Evolutionary conservation across 2,329 filamentous ascomycete species (phyloP).

Genomic region (Fusarium coffeatum): DNA sequence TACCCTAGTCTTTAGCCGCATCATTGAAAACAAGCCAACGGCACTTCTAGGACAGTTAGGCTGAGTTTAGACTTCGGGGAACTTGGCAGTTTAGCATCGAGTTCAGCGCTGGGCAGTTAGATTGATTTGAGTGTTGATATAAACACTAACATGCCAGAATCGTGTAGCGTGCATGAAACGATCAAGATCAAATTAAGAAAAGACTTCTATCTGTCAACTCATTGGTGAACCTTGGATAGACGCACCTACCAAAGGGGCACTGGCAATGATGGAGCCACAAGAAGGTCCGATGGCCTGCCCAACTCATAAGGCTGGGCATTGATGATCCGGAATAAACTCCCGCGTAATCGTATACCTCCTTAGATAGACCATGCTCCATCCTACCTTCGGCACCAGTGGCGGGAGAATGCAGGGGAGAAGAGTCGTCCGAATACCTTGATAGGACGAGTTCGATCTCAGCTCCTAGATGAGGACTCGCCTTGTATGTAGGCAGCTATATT

Average conservation of each 20-base stretch:
- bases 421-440: neutral
- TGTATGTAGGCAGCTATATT: constrained; percentile 17
- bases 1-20: neutral
- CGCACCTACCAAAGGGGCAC: neutral
- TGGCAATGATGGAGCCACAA: neutral
- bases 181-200: neutral
- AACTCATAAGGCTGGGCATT: constrained; percentile 23
- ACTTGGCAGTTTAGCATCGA: neutral
- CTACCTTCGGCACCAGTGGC: neutral
- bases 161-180: neutral
- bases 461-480: neutral
- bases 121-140: neutral
- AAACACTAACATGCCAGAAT: neutral
- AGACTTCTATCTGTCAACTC: neutral
- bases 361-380: neutral
- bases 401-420: constrained; percentile 17
- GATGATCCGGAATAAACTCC: neutral
- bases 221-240: constrained; percentile 10
- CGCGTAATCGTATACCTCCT: neutral
- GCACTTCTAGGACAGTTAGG: neutral
- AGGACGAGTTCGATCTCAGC: neutral
- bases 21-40: neutral
- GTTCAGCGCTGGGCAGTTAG: neutral
- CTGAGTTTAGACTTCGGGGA: neutral
- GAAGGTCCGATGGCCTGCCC: neutral